Evolutionary conservation across 805 yeast genomes (phyloP).

Genomic region (Saturnispora diversa): DNA sequence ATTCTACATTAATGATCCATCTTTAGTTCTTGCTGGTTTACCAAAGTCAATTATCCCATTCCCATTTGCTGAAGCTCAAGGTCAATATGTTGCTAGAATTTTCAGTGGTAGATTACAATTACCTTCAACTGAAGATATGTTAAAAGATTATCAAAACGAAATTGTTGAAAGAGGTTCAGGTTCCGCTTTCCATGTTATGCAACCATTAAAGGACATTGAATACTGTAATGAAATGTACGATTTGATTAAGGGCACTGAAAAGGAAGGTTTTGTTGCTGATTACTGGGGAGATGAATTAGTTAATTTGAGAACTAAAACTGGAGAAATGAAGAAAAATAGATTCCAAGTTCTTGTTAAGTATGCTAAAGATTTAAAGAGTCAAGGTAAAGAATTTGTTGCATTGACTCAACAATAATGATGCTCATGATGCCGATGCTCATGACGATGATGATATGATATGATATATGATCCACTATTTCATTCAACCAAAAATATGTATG

Average conservation of each 20-base stretch:
- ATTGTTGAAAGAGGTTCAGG: constrained; percentile 39
- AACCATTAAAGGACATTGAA: constrained; percentile 49
- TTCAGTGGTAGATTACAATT: constrained; percentile 36
- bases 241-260: constrained; percentile 31
- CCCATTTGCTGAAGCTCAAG: constrained; percentile 44
- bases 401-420: constrained; percentile 12
- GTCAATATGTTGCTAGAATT: constrained; percentile 35
- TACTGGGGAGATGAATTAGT: constrained; percentile 25
- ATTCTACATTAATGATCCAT: constrained; percentile 39
- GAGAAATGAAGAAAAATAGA: constrained; percentile 24
- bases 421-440: too few species aligned
- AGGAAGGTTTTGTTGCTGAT: constrained; percentile 28
- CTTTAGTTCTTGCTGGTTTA: constrained; percentile 35
- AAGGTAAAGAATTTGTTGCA: constrained; percentile 21
- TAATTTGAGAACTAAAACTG: constrained; percentile 23
- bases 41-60: constrained; percentile 42
- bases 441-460: not conserved
- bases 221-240: constrained; percentile 43
- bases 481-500: too few species aligned
- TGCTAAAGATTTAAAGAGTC: constrained; percentile 21
- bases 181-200: constrained; percentile 43
- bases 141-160: constrained; percentile 27
- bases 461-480: too few species aligned
- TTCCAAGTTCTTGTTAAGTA: constrained; percentile 24
- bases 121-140: constrained; percentile 34